A percentile compares a stretch with the other conserved stretches of the same genome.
Evolutionary conservation across 2,329 filamentous ascomycete species (phyloP).

Genomic region (Colletotrichum endophyticum): DNA sequence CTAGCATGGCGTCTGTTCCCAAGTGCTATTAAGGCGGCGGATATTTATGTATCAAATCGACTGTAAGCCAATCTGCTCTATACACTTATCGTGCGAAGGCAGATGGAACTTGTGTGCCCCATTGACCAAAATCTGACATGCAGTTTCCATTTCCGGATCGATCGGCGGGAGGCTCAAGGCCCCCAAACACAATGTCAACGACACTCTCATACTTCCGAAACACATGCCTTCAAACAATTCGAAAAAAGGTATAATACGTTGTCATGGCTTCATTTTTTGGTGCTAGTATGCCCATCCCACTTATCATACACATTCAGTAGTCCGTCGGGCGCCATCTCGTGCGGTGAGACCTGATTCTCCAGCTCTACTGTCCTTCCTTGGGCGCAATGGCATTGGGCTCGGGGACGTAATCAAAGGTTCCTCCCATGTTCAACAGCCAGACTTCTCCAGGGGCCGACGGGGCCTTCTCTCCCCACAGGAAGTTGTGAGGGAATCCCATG

Average conservation of each 20-base stretch:
- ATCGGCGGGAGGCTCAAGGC: background rate
- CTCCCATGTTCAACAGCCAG: constrained; percentile 51
- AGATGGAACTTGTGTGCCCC: background rate
- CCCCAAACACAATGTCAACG: background rate
- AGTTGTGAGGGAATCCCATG: constrained; percentile 68
- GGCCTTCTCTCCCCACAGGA: constrained; percentile 52
- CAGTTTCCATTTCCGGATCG: background rate
- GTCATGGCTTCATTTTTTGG: background rate
- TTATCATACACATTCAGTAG: background rate
- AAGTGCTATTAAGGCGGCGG: background rate
- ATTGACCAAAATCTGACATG: background rate
- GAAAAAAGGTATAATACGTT: background rate
- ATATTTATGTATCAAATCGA: background rate
- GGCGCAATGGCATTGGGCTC: constrained; percentile 46
- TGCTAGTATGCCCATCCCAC: background rate
- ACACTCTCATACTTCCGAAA: background rate
- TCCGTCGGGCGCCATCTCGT: constrained; percentile 34
- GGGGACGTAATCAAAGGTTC: constrained; percentile 55
- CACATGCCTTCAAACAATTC: background rate
- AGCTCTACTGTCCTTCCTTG: constrained; percentile 46
- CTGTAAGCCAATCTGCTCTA: background rate
- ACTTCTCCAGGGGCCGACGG: constrained; percentile 44
- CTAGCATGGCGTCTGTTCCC: background rate
- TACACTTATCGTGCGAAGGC: background rate
- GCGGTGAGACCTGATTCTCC: constrained; percentile 31